Conservation (phyloP, 306 rosid species). For the Cucumis melo region DNA sequence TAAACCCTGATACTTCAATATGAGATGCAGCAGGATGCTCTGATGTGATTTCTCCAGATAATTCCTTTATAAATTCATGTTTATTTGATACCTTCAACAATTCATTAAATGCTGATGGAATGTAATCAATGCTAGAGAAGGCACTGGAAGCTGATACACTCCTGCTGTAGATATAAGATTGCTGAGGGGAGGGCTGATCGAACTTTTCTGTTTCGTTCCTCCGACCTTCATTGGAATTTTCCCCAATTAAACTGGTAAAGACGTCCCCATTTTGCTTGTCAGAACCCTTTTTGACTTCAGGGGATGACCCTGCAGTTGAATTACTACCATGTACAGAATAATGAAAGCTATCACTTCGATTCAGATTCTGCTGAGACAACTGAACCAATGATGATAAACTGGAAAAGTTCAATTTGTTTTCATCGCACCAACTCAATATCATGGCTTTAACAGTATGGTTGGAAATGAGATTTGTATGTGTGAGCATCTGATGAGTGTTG, state of each 20-base stretch:
- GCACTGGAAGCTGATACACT: constrained; percentile 74
- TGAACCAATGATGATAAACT: constrained; percentile 15
- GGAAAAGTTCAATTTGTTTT: constrained; percentile 40
- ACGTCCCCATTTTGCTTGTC: constrained; percentile 35
- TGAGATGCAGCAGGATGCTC: constrained; percentile 22
- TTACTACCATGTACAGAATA: constrained; percentile 25
- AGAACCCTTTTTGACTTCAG: constrained; percentile 33
- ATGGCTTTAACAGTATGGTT: constrained; percentile 86
- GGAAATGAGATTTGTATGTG: constrained; percentile 62
- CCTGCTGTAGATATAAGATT: constrained; percentile 52
- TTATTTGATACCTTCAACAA: constrained; percentile 24
- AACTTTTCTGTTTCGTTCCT: constrained; percentile 28
- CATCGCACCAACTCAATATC: constrained; percentile 89
- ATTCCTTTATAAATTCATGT: constrained; percentile 23
- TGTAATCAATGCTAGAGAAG: constrained; percentile 47
- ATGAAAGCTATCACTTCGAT: constrained; percentile 20
- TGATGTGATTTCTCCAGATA: constrained; percentile 46
- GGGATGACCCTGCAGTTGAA: constrained; percentile 47
- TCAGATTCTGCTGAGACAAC: constrained; percentile 22
- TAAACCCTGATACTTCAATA: constrained; percentile 22
- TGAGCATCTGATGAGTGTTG: constrained; percentile 53
- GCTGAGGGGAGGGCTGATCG: constrained; percentile 41
- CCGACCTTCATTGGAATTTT: constrained; percentile 24
- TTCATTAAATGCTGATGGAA: constrained; percentile 34
- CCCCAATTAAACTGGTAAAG: constrained; percentile 28